These are phyloP conservation scores for Kwoniella newhampshirensis DNA, from an alignment of 768 basidiomycete genomes.

Conservation along the genomic window DNA sequence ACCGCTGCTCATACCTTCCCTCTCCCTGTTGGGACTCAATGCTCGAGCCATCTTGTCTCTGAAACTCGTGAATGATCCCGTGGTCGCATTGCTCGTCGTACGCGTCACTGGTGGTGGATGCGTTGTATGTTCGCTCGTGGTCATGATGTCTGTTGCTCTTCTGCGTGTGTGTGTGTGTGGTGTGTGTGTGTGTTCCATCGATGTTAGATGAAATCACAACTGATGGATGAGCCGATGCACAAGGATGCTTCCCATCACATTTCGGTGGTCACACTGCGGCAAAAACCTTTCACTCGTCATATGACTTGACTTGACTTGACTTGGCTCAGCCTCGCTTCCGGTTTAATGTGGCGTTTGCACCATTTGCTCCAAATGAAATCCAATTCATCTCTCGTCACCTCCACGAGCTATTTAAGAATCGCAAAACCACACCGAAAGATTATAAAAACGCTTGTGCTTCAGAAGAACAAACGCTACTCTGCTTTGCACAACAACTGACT, in stretches of 20 bases:
- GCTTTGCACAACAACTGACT: neutral
- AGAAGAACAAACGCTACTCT: neutral
- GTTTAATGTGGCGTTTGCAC: too few species aligned
- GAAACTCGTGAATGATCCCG: slow-evolving; percentile 12
- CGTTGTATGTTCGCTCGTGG: neutral
- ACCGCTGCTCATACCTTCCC: slow-evolving; percentile 1
- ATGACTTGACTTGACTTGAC: neutral
- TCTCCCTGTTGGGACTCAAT: slow-evolving; percentile 18
- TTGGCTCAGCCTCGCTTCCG: too few species aligned
- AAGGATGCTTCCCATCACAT: too few species aligned
- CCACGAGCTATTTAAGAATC: too few species aligned
- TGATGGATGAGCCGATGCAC: too few species aligned
- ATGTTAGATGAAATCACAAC: too few species aligned
- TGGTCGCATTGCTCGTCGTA: neutral
- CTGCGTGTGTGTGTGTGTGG: neutral
- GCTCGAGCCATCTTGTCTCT: slow-evolving; percentile 23
- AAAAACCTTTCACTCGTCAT: neutral
- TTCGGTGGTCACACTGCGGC: too few species aligned
- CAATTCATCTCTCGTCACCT: too few species aligned
- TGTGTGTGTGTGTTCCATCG: too few species aligned
- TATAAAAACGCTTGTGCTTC: too few species aligned
- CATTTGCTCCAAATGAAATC: too few species aligned
- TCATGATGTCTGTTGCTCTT: neutral
- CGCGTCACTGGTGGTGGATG: neutral
- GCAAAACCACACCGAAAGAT: too few species aligned